phyloP scores from a whole-genome alignment of 2,329 filamentous ascomycete species.

The Sporothrix inflata region DNA sequence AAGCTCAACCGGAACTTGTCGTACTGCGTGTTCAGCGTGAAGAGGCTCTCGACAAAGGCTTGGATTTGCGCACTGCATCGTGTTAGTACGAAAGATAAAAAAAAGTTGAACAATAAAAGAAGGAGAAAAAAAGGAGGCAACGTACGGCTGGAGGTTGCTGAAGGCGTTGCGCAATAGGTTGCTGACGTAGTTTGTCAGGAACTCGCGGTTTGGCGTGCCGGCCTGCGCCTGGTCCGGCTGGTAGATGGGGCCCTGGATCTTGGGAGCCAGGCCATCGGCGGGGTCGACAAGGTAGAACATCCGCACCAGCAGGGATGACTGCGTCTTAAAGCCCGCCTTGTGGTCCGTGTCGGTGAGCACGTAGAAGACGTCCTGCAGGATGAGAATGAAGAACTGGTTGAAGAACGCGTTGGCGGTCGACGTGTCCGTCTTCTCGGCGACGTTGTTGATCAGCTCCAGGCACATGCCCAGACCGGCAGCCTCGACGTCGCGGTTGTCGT shows the following conservation, averaged over 20 bases:
- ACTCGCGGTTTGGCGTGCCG: conserved; percentile 88
- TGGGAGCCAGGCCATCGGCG: conserved; percentile 68
- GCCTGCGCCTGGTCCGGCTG: conserved; percentile 76
- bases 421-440: conserved; percentile 86
- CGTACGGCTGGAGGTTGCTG: conserved; percentile 86
- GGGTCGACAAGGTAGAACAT: conserved; percentile 96
- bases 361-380: conserved; percentile 97
- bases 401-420: conserved; percentile 93
- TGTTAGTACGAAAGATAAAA: conserved; percentile 29
- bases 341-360: conserved; percentile 97
- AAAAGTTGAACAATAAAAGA: neutral
- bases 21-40: conserved; percentile 84
- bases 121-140: conserved; percentile 36
- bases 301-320: conserved; percentile 88
- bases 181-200: conserved; percentile 84
- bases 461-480: conserved; percentile 97
- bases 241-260: conserved; percentile 93
- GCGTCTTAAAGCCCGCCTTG: conserved; percentile 98
- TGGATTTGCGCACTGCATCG: conserved; percentile 75
- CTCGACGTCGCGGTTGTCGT: conserved; percentile 98
- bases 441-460: conserved; percentile 94
- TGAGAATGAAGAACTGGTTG: conserved; percentile 94
- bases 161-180: conserved; percentile 87
- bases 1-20: conserved; percentile 95
- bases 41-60: conserved; percentile 86